Evolutionary conservation across 2,329 filamentous ascomycete species (phyloP).

Genomic region (Colletotrichum truncatum): DNA sequence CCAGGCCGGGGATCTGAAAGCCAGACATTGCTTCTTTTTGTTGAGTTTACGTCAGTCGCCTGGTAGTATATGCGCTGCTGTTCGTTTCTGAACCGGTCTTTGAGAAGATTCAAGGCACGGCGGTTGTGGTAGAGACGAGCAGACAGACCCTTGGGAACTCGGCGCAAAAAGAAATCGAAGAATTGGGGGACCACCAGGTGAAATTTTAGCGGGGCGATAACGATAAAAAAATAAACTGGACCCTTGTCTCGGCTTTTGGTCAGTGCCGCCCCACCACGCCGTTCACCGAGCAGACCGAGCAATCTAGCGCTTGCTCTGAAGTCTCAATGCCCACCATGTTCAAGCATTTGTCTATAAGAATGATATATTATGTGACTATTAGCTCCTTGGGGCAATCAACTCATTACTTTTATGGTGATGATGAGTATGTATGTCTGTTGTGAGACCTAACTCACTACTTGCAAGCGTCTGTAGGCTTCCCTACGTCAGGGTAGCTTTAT

Average conservation of each 20-base stretch:
- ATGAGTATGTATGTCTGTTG: no score
- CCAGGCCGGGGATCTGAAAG: slow-evolving; percentile 54
- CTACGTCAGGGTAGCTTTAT: no score
- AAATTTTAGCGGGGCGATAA: slow-evolving; percentile 24
- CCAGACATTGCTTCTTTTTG: slow-evolving; percentile 46
- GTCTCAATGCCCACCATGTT: no score
- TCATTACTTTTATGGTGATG: no score
- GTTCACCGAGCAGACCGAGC: slow-evolving; percentile 10
- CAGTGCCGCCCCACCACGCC: background rate
- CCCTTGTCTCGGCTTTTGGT: background rate
- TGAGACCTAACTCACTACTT: no score
- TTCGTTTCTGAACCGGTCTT: accelerated
- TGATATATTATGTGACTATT: no score
- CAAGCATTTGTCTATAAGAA: no score
- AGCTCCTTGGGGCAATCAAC: no score
- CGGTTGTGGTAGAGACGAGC: background rate
- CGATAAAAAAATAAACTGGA: slow-evolving; percentile 22
- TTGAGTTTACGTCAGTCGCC: accelerated
- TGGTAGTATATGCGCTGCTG: no score
- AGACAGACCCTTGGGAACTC: background rate
- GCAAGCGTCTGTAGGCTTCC: no score
- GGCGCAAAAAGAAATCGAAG: slow-evolving; percentile 23
- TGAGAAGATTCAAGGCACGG: background rate
- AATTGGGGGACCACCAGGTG: background rate
- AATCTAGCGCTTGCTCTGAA: no score